These are phyloP conservation scores for Cydonia oblonga DNA, from an alignment of 331 rosid genomes.

Conservation along the genomic window DNA sequence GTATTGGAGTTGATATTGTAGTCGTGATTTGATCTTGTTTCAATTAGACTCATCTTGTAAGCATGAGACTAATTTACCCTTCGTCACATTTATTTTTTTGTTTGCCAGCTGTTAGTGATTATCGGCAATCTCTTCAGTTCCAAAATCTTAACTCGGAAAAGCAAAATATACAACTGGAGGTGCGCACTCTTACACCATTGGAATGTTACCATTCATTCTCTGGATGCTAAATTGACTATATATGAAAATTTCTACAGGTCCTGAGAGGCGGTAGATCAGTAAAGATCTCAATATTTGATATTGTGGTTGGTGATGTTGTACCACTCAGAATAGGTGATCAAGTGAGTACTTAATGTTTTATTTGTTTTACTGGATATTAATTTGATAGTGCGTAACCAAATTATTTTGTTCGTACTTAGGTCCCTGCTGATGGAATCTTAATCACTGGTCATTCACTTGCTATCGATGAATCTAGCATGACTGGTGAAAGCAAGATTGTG, in stretches of 20 bases:
- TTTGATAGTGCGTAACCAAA: conserved; percentile 1
- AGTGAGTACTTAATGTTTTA: conserved; percentile 35
- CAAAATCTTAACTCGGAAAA: conserved; percentile 80
- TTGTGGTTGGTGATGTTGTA: conserved; percentile 90
- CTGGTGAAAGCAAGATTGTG: conserved; percentile 99
- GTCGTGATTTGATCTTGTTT: neutral
- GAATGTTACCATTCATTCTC: neutral
- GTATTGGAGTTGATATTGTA: conserved; percentile 24
- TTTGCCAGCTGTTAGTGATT: conserved; percentile 79
- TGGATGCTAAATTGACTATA: conserved; percentile 7
- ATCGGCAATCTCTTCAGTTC: conserved; percentile 91
- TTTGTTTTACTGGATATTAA: conserved; percentile 10
- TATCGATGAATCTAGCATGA: conserved; percentile 98
- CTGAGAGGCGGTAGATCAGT: conserved; percentile 69
- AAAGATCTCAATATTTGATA: conserved; percentile 76
- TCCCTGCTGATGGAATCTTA: conserved; percentile 93
- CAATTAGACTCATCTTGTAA: neutral
- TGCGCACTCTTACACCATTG: conserved; percentile 22
- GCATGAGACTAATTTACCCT: neutral
- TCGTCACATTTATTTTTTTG: too few relatives aligned
- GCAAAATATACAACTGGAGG: conserved; percentile 89
- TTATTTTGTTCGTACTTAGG: conserved; percentile 25
- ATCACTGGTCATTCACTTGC: conserved; percentile 80
- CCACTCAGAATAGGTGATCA: conserved; percentile 96
- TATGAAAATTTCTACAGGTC: conserved; percentile 39